Evolutionary conservation across 1,284 basidiomycete genomes (phyloP), one percentile per base, ranked within the genome.

Genomic region (Cryptococcus sp.): DNA sequence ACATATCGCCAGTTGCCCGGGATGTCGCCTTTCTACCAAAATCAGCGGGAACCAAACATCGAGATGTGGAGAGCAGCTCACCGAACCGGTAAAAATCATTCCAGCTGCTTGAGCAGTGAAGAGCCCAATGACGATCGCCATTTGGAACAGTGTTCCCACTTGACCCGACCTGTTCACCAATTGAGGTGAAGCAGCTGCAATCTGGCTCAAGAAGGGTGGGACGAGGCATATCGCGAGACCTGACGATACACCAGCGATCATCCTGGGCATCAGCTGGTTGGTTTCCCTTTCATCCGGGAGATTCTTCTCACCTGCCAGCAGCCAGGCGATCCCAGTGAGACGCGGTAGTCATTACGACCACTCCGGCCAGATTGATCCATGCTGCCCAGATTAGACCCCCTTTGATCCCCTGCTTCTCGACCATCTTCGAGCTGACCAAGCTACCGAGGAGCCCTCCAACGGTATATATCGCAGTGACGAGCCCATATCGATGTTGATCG

Each of bases 161-260:
- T 50, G 48, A 12, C 56, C 66, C 12, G 63, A 59, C 31, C 63
- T 59, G 24, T 41, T 28, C 2, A 46, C 25, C 22, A 66, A 45
- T 48, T 58, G 45, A 5, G 51, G 53, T 28, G 59, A 57, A 4
- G 81, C 74, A 0, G 86, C 87, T 0, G 89, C 82, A 12, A 93
- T 83, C 65, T 89, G 85, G 9, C 86, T 80, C 28, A 94, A 78
- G 71, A 84, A 93, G 39, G 93, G 81, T 7, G 91, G 90, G 1
- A 83, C 82, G n/a, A 90, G 80, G 59, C 88, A 93, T 4, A 93
- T 77, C 18, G 85, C 88, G 45, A 94, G 73, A 22, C 91, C 91
- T 28, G 86, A 84, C 10, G 84, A 85, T 7, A 90, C 61, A 10
- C 91, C 92, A 10, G 85, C 81, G 19, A 92, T 63, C 48, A 89